Evolutionary conservation across 2,329 filamentous ascomycete genomes (phyloP).

Genomic region (Fragosphaeria purpurea): DNA sequence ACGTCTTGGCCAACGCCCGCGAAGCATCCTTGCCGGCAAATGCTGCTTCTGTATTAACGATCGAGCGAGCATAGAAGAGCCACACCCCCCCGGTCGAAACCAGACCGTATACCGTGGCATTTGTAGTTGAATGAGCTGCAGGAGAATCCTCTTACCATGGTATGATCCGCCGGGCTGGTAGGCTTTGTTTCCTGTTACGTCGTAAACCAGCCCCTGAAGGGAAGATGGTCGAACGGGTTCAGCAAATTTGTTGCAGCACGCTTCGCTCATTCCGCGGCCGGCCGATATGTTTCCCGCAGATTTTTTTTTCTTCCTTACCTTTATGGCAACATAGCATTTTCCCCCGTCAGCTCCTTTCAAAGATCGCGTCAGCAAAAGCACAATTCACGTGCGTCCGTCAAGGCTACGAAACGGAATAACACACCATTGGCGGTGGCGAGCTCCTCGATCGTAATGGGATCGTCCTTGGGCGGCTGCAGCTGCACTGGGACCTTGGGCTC

Average conservation of each 20-base stretch:
- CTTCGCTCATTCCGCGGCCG: no score
- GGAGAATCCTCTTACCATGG: slow-evolving; percentile 50
- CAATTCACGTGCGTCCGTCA: not conserved
- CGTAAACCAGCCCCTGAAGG: slow-evolving; percentile 75
- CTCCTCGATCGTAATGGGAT: slow-evolving; percentile 71
- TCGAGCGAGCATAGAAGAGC: no score
- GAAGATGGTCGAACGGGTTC: not conserved
- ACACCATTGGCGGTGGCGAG: slow-evolving; percentile 75
- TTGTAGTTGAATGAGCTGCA: no score
- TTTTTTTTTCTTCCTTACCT: slow-evolving; percentile 30
- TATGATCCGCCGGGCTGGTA: slow-evolving; percentile 80
- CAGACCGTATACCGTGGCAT: no score
- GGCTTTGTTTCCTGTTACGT: slow-evolving; percentile 80
- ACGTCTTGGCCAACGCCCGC: slow-evolving; percentile 78
- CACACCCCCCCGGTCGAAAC: no score
- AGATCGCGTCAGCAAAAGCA: not conserved
- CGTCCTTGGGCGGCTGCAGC: slow-evolving; percentile 76
- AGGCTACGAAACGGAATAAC: slow-evolving; percentile 16
- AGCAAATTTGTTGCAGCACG: not conserved
- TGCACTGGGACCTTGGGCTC: slow-evolving; percentile 68
- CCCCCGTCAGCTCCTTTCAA: slow-evolving; percentile 52
- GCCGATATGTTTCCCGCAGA: no score
- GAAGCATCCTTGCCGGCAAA: slow-evolving; percentile 95
- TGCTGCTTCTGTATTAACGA: slow-evolving; percentile 41
- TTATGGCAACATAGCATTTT: slow-evolving; percentile 60